phyloP scores from a whole-genome alignment of 805 yeast species.

The Lipomyces anomalus region DNA sequence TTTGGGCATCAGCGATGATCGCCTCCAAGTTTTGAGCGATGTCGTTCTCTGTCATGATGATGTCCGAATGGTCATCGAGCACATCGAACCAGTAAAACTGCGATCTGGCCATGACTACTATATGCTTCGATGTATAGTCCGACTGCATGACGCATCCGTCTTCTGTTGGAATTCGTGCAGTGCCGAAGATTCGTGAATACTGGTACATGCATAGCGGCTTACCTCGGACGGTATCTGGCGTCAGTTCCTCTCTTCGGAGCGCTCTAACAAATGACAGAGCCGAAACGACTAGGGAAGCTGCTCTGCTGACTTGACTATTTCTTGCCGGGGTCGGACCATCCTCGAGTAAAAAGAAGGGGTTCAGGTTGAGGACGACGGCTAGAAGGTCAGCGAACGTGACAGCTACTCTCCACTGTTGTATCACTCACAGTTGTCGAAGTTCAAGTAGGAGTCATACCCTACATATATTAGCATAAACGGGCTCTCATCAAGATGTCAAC shows the following conservation, averaged over 20 bases:
- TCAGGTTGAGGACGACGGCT: conserved; percentile 81
- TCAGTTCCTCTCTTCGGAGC: conserved; percentile 64
- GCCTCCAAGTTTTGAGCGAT: conserved; percentile 67
- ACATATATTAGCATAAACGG: conserved; percentile 47
- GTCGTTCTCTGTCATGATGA: conserved; percentile 69
- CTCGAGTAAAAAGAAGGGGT: conserved; percentile 83
- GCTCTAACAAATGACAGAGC: conserved; percentile 77
- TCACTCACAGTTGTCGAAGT: conserved; percentile 73
- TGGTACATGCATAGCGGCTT: conserved; percentile 86
- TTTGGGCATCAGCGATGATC: conserved; percentile 66
- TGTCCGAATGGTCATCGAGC: conserved; percentile 62
- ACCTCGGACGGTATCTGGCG: conserved; percentile 61
- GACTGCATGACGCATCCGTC: conserved; percentile 83
- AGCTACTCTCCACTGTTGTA: too few relatives aligned
- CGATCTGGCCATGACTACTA: conserved; percentile 74
- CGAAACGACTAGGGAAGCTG: conserved; percentile 71
- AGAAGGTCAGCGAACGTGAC: too few relatives aligned
- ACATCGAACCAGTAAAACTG: conserved; percentile 96
- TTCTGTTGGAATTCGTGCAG: conserved; percentile 77
- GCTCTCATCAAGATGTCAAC: neutral
- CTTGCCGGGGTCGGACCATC: conserved; percentile 78
- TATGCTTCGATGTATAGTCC: conserved; percentile 68
- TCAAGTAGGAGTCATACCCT: conserved; percentile 88
- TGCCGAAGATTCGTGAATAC: conserved; percentile 78
- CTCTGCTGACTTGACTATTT: conserved; percentile 63